These are phyloP conservation scores for Microcyclospora pomicola DNA, from an alignment of 2,329 filamentous ascomycete genomes.

Conservation along the genomic window DNA sequence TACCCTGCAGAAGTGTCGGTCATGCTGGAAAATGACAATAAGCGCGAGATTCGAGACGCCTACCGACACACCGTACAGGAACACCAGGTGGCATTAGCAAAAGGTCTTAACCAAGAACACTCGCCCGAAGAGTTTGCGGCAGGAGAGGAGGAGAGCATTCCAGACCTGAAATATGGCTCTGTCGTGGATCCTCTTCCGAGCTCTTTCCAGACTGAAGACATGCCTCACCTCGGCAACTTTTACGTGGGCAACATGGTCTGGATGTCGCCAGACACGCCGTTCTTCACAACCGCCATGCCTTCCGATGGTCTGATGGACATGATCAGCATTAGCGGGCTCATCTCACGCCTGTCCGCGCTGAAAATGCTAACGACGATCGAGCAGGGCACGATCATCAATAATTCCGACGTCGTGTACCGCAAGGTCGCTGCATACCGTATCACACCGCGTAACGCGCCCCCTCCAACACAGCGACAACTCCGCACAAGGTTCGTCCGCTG, in stretches of 20 bases:
- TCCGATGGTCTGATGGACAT: slow-evolving; percentile 80
- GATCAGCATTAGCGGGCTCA: slow-evolving; percentile 63
- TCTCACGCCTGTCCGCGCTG: slow-evolving; percentile 52
- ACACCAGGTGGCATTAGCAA: slow-evolving; percentile 15
- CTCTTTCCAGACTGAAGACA: slow-evolving; percentile 60
- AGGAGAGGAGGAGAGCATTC: slow-evolving; percentile 34
- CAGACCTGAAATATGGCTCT: slow-evolving; percentile 65
- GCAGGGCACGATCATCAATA: slow-evolving; percentile 64
- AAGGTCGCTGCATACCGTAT: slow-evolving; percentile 84
- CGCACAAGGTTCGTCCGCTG: slow-evolving; percentile 14
- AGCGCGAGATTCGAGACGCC: slow-evolving; percentile 57
- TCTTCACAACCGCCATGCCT: slow-evolving; percentile 72
- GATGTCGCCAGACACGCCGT: slow-evolving; percentile 75
- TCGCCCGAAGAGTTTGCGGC: slow-evolving; percentile 9
- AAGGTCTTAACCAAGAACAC: slow-evolving; percentile 8
- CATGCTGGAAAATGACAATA: slow-evolving; percentile 67
- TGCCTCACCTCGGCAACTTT: slow-evolving; percentile 76
- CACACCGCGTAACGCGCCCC: slow-evolving; percentile 38
- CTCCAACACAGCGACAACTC: slow-evolving; percentile 5
- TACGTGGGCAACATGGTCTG: slow-evolving; percentile 92
- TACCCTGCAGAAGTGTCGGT: slow-evolving; percentile 85
- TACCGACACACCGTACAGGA: slow-evolving; percentile 37
- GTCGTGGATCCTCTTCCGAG: slow-evolving; percentile 61
- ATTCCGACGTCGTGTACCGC: slow-evolving; percentile 60
- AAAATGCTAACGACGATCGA: slow-evolving; percentile 60